phyloP scores from a whole-genome alignment of 768 basidiomycete genomes.

The Exidia glandulosa region DNA sequence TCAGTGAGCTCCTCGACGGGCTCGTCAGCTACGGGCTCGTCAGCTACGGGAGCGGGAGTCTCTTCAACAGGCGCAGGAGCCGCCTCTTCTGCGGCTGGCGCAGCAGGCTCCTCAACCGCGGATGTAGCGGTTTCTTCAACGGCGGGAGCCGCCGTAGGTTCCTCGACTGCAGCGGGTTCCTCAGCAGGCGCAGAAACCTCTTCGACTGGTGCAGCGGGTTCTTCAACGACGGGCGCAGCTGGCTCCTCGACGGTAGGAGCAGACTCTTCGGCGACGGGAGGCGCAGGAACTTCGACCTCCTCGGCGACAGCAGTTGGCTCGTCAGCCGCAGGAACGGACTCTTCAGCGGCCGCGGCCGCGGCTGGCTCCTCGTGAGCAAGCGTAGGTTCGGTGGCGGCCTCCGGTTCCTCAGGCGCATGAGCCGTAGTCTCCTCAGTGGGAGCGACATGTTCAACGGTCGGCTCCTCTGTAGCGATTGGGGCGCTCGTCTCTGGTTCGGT shows the following conservation, averaged over 20 bases:
- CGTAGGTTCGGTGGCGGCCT: no score
- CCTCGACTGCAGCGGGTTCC: neutral
- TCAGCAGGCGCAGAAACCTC: neutral
- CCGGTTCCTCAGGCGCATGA: no score
- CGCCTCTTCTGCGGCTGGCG: neutral
- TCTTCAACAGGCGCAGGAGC: neutral
- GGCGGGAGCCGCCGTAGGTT: neutral
- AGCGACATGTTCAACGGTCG: no score
- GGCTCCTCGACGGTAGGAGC: neutral
- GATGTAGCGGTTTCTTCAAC: neutral
- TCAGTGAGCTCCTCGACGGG: no score
- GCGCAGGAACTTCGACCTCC: neutral
- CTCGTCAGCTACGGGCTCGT: no score
- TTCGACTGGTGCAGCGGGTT: neutral
- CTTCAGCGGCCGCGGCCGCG: no score
- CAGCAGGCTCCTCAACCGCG: neutral
- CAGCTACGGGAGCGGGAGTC: neutral
- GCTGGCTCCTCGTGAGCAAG: no score
- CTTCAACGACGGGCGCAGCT: neutral
- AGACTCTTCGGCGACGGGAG: neutral
- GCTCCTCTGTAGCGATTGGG: no score
- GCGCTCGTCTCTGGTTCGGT: no score
- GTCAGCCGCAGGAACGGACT: no score
- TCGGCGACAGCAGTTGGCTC: no score
- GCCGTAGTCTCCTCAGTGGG: no score